Evolutionary conservation across 75 land plant species (phyloP).

Genomic region (Picea glauca): DNA sequence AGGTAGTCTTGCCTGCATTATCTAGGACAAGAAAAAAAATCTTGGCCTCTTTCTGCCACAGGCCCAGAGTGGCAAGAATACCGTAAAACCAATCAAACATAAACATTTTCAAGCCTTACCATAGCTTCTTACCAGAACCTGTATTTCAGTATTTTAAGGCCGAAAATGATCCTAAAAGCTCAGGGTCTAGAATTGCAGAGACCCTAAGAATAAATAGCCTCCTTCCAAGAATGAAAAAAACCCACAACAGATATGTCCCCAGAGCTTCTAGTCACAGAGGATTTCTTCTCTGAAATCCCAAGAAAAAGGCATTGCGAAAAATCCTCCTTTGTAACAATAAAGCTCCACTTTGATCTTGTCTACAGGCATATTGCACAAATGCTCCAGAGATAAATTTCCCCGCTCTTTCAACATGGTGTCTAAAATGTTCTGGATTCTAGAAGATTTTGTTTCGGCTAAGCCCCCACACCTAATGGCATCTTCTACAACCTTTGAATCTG

Average conservation of each 20-base stretch:
- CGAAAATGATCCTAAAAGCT: too few relatives aligned
- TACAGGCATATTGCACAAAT: conserved; percentile 49
- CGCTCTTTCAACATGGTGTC: conserved; percentile 40
- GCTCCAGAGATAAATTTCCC: conserved; percentile 13
- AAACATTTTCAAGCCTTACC: conserved; percentile 20
- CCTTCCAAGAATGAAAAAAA: too few relatives aligned
- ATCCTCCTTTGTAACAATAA: conserved; percentile 54
- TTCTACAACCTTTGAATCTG: conserved; percentile 48
- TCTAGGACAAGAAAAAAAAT: conserved; percentile 53
- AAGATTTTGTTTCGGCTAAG: conserved; percentile 22
- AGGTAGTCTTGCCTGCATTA: conserved; percentile 61
- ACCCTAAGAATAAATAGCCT: too few relatives aligned
- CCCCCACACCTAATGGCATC: conserved; percentile 37
- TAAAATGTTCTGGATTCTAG: conserved; percentile 31
- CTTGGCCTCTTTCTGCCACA: conserved; percentile 64
- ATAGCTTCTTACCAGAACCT: neutral
- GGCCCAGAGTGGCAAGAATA: conserved; percentile 50
- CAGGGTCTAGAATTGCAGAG: too few relatives aligned
- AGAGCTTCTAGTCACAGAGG: too few relatives aligned
- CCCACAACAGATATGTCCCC: too few relatives aligned
- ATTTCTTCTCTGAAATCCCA: too few relatives aligned
- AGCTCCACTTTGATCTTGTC: conserved; percentile 24
- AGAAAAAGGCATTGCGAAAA: too few relatives aligned
- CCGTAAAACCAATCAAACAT: conserved; percentile 63
- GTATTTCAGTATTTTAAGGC: too few relatives aligned